Base-by-base conservation (phyloP, 371 early-diverging fungal genomes). In the Funneliformis caledonium region DNA sequence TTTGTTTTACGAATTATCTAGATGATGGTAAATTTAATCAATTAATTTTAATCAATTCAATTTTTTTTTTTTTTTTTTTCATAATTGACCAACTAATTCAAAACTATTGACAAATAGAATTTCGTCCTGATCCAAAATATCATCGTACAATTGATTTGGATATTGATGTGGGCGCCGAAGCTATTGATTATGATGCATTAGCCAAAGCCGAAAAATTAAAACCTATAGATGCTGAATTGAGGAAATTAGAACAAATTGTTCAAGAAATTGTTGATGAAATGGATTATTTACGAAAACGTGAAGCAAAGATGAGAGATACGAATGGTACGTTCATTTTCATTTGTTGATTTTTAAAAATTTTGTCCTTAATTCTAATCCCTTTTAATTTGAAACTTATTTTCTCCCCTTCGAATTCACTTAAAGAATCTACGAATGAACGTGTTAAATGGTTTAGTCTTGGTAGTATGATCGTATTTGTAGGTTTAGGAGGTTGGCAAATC, bases 161-260 rank as follows among this genome's bases (percentile, higher is more conserved):
- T 67, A 89, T 96, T 73, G 93, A 94, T 67, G 90, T 96, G 60
- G 97, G 97, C 43, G 94, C 95, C n/a, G 94, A 95, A 83, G 94
- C 96, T 31, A 86, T 89, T 78, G 96, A 97, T 78, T 91, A 89
- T 78, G 78, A 87, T 62, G 90, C 89, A 76, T 69, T 92, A 69
- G 91, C 90, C 52, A 89, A 90, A 82, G 88, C 90, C 31, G 94
- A 96, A 83, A 94, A 96, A 82, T 87, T 97, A 37, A 89, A 89
- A 83, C 97, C 97, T n/a, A 87, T 96, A 82, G 98, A 97, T 86
- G 82, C 91, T 19, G 98, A 97, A 84, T 85, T 97, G 59, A 89
- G 91, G 50, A 89, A 93, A 78, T 85, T 96, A 75, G 96, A 96
- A 84, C 89, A 88, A 68, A 85, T 94, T 33, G 87, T 94, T 64